Evolutionary conservation across 805 yeast genomes (phyloP), one percentile per base, ranked within the genome.

Genomic region (Nakazawaea populi): DNA sequence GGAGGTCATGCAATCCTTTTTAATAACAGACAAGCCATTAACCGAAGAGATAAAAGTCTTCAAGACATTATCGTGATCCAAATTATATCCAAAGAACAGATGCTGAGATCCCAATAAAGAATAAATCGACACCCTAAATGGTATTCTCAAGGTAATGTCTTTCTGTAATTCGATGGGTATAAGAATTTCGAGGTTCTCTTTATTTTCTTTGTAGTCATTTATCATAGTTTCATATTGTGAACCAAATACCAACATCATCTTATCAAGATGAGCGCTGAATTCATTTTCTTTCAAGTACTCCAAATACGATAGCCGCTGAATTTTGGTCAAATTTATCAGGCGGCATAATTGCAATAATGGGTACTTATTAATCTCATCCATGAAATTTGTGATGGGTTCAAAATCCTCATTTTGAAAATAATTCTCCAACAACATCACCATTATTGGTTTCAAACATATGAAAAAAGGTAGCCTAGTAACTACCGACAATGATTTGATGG

Each of bases 401-500:
- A 61, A 43, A 8, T 48, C 39, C 0, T 46, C 56, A 6, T 52
- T 47, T 6, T 59, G 56, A 48, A 75, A 74, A 48, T 68, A 69
- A 32, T 63, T 63, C 59, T 77, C 81, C 42, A 79, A 61, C 37
- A 77, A 60, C 29, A 75, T 73, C 42, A 73, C 64, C 48, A 79
- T 54, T 42, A 79, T 55, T 1, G 83, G 83, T 55, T 72, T 74
- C 56, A 79, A 75, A 56, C 67, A 69, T 55, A 76, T 73, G 62
- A 77, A 76, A 50, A 69, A 68, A 7, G 73, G 60, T 37, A 75
- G 56, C 40, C 61, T 62, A 10, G 82, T 76, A 11, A 79, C 59
- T 12, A 79, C 67, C 6, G 80, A 72, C 11, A 79, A 56, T 9
- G 79, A 71, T 52, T 72, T 77, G 34, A 59, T 77, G 53, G 65